Evolutionary conservation across 805 yeast species (phyloP), one percentile per base, ranked within the genome.

Genomic region (Grigorovia transvaalensis): DNA sequence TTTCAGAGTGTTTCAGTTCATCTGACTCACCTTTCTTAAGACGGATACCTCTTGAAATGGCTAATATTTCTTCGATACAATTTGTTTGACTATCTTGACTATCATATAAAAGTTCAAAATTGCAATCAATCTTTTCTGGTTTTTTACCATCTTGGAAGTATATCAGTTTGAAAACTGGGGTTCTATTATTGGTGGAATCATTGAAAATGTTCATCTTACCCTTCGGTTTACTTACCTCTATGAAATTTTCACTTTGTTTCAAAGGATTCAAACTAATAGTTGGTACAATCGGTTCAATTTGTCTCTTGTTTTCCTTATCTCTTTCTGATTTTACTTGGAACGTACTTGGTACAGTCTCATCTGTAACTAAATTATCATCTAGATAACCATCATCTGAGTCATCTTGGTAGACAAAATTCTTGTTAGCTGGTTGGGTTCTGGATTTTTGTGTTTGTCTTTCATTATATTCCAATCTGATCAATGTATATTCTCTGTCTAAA

Each of bases 1-100:
- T 38, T 13, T 2, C 42, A 38, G 17, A 15, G 15, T 38, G 18
- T 38, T 7, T 15, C 8, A 15, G 8, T 15, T 19, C 18, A 29
- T 15, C 17, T n/a, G 17, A 3, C 8, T 19, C 5, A 2, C 15
- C 35, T 5, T 35, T 35, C 15, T 42, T 48, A 6, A 12, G 19
- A 49, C 60, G 57, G 12, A 64, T 47, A 11, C 72, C 71, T 59
- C 80, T 70, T 40, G 76, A 66, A 46, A 70, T 63, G 0, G 85
- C 83, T 46, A 86, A 66, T 2, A 88, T 66, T 61, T 89, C 96
- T 47, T 75, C 78, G 4, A 82, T 61, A 50, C 84, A 79, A 49
- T 38, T 15, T 38, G 9, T 38, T 38, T 38, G 42, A 12, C 3
- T 15, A 38, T 38, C 17, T 13, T 7, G 8, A 15, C 15, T n/a